Evolutionary conservation across 768 basidiomycete genomes (phyloP), one percentile per base, ranked within the genome.

Genomic region (Termitomyces sp.): DNA sequence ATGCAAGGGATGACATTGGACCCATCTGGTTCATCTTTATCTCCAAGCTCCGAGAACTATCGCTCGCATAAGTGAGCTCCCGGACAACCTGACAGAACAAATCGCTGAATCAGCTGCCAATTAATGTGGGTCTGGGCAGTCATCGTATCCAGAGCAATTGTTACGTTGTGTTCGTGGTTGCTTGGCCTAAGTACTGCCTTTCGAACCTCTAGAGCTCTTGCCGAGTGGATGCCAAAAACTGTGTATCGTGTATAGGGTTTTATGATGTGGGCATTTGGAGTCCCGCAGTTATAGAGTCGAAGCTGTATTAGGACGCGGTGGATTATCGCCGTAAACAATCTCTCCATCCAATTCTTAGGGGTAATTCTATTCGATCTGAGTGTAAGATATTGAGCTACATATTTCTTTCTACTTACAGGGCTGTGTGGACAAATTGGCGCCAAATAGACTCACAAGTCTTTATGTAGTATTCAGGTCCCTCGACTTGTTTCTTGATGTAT

Each of bases 1-100:
- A 63, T 55, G 60, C 62, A 13, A 43, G 51, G 37, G 60, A 64
- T 43, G 12, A 43, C 22, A 24, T 13, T 43, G 42, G 44, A n/a
- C n/a, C n/a, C n/a, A n/a, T n/a, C n/a, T n/a, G n/a, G n/a, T n/a
- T n/a, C n/a, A n/a, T n/a, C n/a, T n/a, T n/a, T n/a, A n/a, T n/a
- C n/a, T n/a, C n/a, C n/a, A n/a, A n/a, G n/a, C n/a, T n/a, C n/a
- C n/a, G n/a, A n/a, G n/a, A n/a, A n/a, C n/a, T n/a, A n/a, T n/a
- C n/a, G n/a, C n/a, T n/a, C n/a, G n/a, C n/a, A n/a, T n/a, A n/a
- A n/a, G n/a, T n/a, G n/a, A n/a, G n/a, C n/a, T n/a, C n/a, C n/a
- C n/a, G n/a, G n/a, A n/a, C n/a, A n/a, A n/a, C n/a, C n/a, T n/a
- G n/a, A n/a, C n/a, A n/a, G n/a, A n/a, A n/a, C n/a, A n/a, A n/a